Conservation (phyloP, 805 yeast species). For the Yarrowia sp. region DNA sequence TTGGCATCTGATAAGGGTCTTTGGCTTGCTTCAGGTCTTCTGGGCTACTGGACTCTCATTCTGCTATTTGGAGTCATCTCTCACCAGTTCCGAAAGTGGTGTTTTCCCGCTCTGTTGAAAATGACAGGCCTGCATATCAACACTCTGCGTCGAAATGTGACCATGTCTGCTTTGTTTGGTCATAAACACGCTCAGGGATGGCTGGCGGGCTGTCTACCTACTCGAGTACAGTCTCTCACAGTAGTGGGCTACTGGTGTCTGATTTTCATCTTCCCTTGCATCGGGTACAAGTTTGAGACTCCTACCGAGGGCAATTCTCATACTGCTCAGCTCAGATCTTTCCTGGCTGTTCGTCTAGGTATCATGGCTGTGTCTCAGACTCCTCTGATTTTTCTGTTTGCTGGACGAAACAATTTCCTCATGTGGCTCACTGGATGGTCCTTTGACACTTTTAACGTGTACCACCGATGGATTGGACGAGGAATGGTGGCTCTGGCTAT, state of each 20-base stretch:
- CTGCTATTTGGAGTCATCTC: constrained; percentile 32
- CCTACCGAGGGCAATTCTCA: constrained; percentile 1
- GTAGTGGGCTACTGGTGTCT: constrained; percentile 41
- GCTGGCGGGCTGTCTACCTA: constrained; percentile 37
- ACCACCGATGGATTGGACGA: constrained; percentile 64
- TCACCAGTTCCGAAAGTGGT: constrained; percentile 28
- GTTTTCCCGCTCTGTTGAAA: constrained; percentile 22
- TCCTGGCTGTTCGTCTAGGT: constrained; percentile 45
- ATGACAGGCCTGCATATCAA: constrained; percentile 25
- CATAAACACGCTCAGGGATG: constrained; percentile 11
- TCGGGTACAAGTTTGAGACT: constrained; percentile 28
- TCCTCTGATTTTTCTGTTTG: constrained; percentile 52
- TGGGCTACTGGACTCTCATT: constrained; percentile 39
- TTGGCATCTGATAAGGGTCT: constrained; percentile 12
- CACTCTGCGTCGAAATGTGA: constrained; percentile 1
- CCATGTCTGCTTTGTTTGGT: constrained; percentile 14
- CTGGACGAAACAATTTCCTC: constrained; percentile 68
- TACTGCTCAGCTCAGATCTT: constrained; percentile 38
- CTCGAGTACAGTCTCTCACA: constrained; percentile 43
- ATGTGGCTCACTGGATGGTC: constrained; percentile 61
- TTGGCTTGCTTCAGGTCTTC: constrained; percentile 33
- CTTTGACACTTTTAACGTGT: constrained; percentile 56
- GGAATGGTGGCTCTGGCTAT: constrained; percentile 49
- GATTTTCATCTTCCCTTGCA: constrained; percentile 36
- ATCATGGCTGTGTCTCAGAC: constrained; percentile 49